Percentiles rank a stretch among this genome's conserved stretches.
These are phyloP conservation scores for Rhynchosporium graminicola DNA, from an alignment of 2,329 filamentous ascomycete species.

Conservation along the genomic window DNA sequence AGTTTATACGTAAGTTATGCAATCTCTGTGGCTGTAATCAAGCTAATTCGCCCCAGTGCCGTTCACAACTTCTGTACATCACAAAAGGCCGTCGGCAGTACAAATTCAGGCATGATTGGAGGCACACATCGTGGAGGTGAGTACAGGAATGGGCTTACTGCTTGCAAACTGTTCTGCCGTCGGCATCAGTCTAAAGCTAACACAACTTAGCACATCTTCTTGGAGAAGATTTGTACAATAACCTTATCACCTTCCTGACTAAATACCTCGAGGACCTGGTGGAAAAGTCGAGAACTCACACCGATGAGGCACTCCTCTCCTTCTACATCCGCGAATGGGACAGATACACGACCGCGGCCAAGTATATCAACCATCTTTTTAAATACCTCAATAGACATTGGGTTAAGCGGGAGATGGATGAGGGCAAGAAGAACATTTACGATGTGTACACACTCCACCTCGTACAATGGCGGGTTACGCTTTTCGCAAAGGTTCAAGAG, in stretches of 20 bases:
- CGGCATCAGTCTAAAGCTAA: conserved; percentile 22
- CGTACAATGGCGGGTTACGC: conserved; percentile 90
- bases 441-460: conserved; percentile 97
- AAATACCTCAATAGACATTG: conserved; percentile 95
- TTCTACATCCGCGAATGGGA: conserved; percentile 98
- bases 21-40: not conserved
- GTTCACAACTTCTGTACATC: conserved; percentile 99
- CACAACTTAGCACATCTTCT: conserved; percentile 76
- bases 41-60: conserved; percentile 58
- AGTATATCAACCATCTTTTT: conserved; percentile 97
- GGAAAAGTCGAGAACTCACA: conserved; percentile 72
- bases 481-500: conserved; percentile 79
- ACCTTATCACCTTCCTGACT: conserved; percentile 83
- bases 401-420: conserved; percentile 98
- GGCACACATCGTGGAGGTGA: conserved; percentile 71
- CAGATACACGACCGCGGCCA: conserved; percentile 90
- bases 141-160: conserved; percentile 21
- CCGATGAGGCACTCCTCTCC: conserved; percentile 83
- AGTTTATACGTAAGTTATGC: conserved; percentile 73
- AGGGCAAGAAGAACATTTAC: conserved; percentile 97
- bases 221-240: conserved; percentile 93
- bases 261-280: conserved; percentile 72
- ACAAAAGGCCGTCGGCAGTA: conserved; percentile 80
- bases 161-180: conserved; percentile 21
- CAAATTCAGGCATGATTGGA: conserved; percentile 46